A percentile compares a stretch with the other conserved stretches of the same genome.
These are phyloP conservation scores for Auxenochlorella pyrenoidosa DNA, from an alignment of 139 green algal species.

Conservation along the genomic window DNA sequence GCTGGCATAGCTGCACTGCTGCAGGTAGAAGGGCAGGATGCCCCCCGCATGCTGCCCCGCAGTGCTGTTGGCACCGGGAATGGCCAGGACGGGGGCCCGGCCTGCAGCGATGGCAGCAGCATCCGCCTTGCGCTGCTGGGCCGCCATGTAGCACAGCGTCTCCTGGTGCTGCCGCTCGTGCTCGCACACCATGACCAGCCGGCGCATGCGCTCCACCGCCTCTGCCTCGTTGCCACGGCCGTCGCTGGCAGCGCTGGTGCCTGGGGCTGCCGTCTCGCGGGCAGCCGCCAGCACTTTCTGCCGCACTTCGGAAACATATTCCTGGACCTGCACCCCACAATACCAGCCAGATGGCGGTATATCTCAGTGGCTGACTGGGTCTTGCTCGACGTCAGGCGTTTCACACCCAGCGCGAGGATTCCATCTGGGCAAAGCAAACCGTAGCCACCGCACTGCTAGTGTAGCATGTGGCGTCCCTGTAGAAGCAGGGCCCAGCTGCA, in stretches of 20 bases:
- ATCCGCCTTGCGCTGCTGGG: slow-evolving; percentile 50
- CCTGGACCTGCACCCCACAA: slow-evolving; percentile 28
- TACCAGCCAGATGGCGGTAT: too few relatives aligned
- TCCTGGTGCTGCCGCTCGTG: slow-evolving; percentile 73
- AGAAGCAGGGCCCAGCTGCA: too few relatives aligned
- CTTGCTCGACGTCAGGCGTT: too few relatives aligned
- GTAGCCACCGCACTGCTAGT: too few relatives aligned
- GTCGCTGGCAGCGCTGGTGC: not conserved
- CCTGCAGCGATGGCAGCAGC: not conserved
- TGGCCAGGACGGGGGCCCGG: not conserved
- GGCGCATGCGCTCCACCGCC: slow-evolving; percentile 64
- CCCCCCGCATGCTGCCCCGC: not conserved
- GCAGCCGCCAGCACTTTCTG: not conserved
- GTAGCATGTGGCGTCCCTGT: too few relatives aligned
- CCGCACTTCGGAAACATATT: slow-evolving; percentile 39
- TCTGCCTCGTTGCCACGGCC: not conserved
- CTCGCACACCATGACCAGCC: slow-evolving; percentile 12
- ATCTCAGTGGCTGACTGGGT: too few relatives aligned
- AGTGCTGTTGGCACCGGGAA: not conserved
- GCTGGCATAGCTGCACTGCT: not conserved
- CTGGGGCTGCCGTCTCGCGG: not conserved
- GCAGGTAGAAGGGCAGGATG: slow-evolving; percentile 9
- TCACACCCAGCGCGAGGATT: too few relatives aligned
- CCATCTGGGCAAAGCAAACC: too few relatives aligned
- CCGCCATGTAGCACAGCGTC: slow-evolving; percentile 74